Percentiles rank a stretch among this genome's conserved stretches.
These are phyloP conservation scores for Sugiyamaella neomexicana DNA, from an alignment of 1,139 yeast species.

Conservation along the genomic window DNA sequence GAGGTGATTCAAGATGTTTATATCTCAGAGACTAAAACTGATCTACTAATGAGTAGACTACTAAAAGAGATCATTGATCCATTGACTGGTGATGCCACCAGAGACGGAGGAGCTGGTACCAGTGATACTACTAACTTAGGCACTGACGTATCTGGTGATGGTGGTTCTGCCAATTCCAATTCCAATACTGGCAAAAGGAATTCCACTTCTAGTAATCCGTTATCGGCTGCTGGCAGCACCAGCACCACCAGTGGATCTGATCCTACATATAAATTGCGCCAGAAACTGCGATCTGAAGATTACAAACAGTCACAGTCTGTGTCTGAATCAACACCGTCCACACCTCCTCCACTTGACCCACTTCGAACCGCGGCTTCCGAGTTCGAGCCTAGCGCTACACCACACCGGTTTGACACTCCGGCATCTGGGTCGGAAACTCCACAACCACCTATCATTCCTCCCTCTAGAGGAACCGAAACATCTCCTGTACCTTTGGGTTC, in stretches of 20 bases:
- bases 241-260: no score
- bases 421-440: conserved; percentile 9
- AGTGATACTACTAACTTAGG: background rate
- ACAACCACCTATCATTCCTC: conserved; percentile 11
- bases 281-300: background rate
- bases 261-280: background rate
- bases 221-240: no score
- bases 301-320: conserved; percentile 1
- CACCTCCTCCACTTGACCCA: conserved; percentile 14
- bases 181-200: background rate
- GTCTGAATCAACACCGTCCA: conserved; percentile 6
- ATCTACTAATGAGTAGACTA: conserved; percentile 21
- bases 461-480: background rate
- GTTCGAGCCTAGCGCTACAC: conserved; percentile 8
- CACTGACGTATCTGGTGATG: background rate
- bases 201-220: background rate
- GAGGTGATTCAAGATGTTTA: conserved; percentile 30
- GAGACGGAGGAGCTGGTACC: background rate
- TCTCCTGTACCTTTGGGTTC: background rate
- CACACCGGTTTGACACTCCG: conserved; percentile 26
- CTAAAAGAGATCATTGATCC: conserved; percentile 9
- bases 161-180: background rate
- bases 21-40: conserved; percentile 26
- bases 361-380: conserved; percentile 13
- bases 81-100: background rate